Percentiles rank a stretch among this genome's conserved stretches.
Evolutionary conservation across 176 grass and related monocot species (phyloP).

Genomic region (Chrysopogon serrulatus): DNA sequence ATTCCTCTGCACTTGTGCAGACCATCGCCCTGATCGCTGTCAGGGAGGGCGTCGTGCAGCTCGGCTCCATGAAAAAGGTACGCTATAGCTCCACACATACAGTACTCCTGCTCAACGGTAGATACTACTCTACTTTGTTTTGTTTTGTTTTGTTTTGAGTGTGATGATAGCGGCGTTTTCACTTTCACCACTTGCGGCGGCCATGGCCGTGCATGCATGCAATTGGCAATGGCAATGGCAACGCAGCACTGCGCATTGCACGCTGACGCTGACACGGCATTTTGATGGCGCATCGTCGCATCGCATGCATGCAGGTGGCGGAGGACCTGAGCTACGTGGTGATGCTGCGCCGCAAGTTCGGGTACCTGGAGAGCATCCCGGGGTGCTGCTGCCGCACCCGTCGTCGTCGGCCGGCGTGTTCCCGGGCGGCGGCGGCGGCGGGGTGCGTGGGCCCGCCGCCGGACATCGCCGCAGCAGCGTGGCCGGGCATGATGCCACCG

Average conservation of each 20-base stretch:
- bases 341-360: conserved; percentile 83
- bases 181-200: too few species aligned
- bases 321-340: conserved; percentile 92
- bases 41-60: conserved; percentile 95
- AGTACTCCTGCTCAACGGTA: neutral
- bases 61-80: conserved; percentile 94
- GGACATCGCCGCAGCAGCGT: conserved; percentile 9
- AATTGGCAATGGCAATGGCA: too few species aligned
- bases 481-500: conserved; percentile 5
- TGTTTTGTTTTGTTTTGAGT: too few species aligned
- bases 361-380: conserved; percentile 96
- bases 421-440: neutral
- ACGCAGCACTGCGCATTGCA: too few species aligned
- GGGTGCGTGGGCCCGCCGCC: neutral
- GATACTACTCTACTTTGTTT: too few species aligned
- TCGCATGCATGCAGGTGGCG: conserved; percentile 54
- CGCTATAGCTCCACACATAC: neutral
- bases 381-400: conserved; percentile 93
- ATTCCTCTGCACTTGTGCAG: conserved; percentile 31
- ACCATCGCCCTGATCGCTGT: conserved; percentile 93
- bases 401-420: conserved; percentile 67
- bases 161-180: too few species aligned
- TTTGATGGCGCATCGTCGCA: too few species aligned
- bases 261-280: neutral
- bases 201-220: too few species aligned